Conservation (phyloP, 257 asterid genomes). For the Penstemon newberryi region DNA sequence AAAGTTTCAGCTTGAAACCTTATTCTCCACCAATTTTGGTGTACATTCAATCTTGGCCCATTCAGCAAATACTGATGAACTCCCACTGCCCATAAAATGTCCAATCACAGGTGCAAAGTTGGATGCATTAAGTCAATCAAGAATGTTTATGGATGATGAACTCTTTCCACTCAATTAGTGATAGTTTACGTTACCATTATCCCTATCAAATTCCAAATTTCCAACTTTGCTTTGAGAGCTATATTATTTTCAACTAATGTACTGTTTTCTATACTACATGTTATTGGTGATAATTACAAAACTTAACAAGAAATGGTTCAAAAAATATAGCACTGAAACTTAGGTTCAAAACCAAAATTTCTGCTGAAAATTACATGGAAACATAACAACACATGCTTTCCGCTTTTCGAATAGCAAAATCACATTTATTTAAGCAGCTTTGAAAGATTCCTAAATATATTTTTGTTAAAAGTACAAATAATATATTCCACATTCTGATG, state of each 20-base stretch:
- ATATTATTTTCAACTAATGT: neutral
- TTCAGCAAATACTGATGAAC: neutral
- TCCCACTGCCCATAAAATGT: constrained; percentile 16
- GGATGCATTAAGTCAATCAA: neutral
- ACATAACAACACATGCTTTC: constrained; percentile 1
- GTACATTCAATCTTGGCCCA: neutral
- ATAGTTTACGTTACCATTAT: neutral
- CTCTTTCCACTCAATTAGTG: constrained; percentile 18
- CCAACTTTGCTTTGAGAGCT: neutral
- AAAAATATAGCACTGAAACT: neutral
- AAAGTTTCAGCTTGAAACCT: neutral
- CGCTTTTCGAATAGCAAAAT: neutral
- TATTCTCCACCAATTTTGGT: neutral
- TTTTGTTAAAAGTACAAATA: constrained; percentile 6
- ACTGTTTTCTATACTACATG: neutral
- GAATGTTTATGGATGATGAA: constrained; percentile 8
- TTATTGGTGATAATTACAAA: neutral
- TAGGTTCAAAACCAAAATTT: too few relatives aligned
- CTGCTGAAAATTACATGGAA: neutral
- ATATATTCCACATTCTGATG: neutral
- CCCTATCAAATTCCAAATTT: neutral
- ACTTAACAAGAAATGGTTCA: neutral
- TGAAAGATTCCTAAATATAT: neutral
- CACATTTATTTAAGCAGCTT: constrained; percentile 16
- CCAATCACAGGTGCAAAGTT: constrained; percentile 8